Percentiles rank a stretch among this genome's conserved stretches.
Evolutionary conservation across 306 rosid species (phyloP).

Genomic region (Arachis hypogaea): DNA sequence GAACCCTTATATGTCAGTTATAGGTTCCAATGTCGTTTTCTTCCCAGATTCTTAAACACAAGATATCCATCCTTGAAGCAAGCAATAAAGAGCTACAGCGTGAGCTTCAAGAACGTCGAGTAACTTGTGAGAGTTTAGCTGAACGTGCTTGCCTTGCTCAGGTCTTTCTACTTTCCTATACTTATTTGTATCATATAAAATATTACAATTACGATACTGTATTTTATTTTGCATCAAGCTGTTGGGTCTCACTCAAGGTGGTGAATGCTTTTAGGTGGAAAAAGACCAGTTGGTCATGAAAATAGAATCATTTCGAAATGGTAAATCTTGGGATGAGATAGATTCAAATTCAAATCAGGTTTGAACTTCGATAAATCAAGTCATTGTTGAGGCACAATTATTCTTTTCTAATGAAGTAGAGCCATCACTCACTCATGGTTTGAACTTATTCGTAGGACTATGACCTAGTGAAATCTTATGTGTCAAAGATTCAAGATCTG

Average conservation of each 20-base stretch:
- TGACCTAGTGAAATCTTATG: conserved; percentile 72
- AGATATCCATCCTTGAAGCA: conserved; percentile 88
- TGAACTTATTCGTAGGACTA: conserved; percentile 58
- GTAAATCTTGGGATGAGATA: conserved; percentile 95
- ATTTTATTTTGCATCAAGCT: conserved; percentile 23
- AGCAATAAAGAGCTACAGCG: conserved; percentile 74
- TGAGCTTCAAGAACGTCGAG: conserved; percentile 59
- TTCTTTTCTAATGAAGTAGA: background rate
- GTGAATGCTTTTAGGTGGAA: conserved; percentile 68
- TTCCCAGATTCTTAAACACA: conserved; percentile 80
- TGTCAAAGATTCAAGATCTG: conserved; percentile 77
- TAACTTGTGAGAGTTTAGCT: conserved; percentile 42
- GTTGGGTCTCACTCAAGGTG: conserved; percentile 26
- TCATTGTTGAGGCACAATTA: conserved; percentile 17
- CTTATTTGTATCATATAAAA: conserved; percentile 27
- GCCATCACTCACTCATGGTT: conserved; percentile 18
- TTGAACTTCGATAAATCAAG: conserved; percentile 41
- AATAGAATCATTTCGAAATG: conserved; percentile 78
- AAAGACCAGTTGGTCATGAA: conserved; percentile 73
- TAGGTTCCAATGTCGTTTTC: conserved; percentile 27
- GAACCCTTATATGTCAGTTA: conserved; percentile 22
- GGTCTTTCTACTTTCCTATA: conserved; percentile 40
- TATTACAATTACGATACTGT: conserved; percentile 36
- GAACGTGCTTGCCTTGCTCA: conserved; percentile 50
- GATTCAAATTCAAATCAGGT: conserved; percentile 79